Conservation (phyloP, 2,329 filamentous ascomycete species). For the Colletotrichum salicis region DNA sequence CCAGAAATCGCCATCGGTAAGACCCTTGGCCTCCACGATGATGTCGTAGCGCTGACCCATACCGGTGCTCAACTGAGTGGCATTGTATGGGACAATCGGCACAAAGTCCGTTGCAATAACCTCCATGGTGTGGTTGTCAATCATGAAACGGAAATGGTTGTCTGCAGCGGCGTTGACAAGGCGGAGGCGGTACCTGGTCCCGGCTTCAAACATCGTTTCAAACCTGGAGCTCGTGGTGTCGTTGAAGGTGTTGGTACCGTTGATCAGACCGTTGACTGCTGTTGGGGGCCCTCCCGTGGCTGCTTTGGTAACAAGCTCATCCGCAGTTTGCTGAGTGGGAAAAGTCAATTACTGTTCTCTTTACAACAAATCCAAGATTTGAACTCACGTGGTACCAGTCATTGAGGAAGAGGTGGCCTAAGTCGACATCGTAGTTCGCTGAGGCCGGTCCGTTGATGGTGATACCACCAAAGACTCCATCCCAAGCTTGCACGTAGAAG, state of each 20-base stretch:
- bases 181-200: slow-evolving; percentile 57
- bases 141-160: slow-evolving; percentile 59
- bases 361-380: too few species aligned
- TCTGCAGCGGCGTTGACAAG: slow-evolving; percentile 60
- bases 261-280: slow-evolving; percentile 58
- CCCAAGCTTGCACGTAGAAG: slow-evolving; percentile 58
- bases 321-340: slow-evolving; percentile 43
- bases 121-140: slow-evolving; percentile 66
- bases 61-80: slow-evolving; percentile 58
- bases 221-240: slow-evolving; percentile 47
- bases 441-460: slow-evolving; percentile 71
- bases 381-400: slow-evolving; percentile 63
- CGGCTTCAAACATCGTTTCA: slow-evolving; percentile 51
- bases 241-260: slow-evolving; percentile 53
- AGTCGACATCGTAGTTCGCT: slow-evolving; percentile 70
- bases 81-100: slow-evolving; percentile 64
- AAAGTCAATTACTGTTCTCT: too few species aligned
- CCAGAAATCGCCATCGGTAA: slow-evolving; percentile 55
- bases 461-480: slow-evolving; percentile 70
- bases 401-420: slow-evolving; percentile 67
- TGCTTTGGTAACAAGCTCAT: slow-evolving; percentile 46
- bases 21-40: slow-evolving; percentile 52
- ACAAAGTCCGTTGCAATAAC: slow-evolving; percentile 69
- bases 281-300: slow-evolving; percentile 46
- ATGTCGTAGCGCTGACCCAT: slow-evolving; percentile 61